Evolutionary conservation across 2,329 filamentous ascomycete genomes (phyloP).

Genomic region (Trichoderma koningiopsis): DNA sequence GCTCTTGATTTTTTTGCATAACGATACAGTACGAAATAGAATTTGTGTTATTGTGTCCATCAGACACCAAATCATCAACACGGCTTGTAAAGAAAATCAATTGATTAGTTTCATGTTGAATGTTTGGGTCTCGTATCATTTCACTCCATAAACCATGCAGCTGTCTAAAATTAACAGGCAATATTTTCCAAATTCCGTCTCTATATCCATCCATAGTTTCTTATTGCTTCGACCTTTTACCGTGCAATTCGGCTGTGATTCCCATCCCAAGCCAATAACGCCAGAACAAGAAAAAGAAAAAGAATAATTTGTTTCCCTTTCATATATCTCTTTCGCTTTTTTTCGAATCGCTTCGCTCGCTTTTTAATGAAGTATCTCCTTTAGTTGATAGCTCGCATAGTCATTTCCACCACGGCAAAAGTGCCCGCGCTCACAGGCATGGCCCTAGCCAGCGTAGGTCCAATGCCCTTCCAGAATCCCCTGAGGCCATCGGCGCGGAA

Average conservation of each 20-base stretch:
- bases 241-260: not conserved
- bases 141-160: not conserved
- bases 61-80: not conserved
- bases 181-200: constrained; percentile 2
- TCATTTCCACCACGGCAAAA: constrained; percentile 79
- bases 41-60: not conserved
- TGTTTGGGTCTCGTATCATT: not conserved
- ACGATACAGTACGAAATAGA: not conserved
- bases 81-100: not conserved
- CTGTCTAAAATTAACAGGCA: constrained; percentile 12
- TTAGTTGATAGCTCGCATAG: constrained; percentile 61
- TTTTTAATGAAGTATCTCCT: not conserved
- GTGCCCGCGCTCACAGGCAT: constrained; percentile 99
- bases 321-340: not conserved
- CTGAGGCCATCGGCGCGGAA: constrained; percentile 73
- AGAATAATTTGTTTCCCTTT: no score
- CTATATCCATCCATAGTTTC: constrained; percentile 2
- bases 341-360: not conserved
- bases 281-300: not conserved
- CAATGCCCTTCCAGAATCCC: constrained; percentile 95
- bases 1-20: not conserved
- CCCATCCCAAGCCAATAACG: constrained; percentile 14
- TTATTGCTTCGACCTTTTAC: not conserved
- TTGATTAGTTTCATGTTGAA: constrained; percentile 8
- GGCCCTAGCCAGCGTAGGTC: constrained; percentile 84